Conservation (phyloP, 2,329 filamentous ascomycete species). For the Nemania sp. region DNA sequence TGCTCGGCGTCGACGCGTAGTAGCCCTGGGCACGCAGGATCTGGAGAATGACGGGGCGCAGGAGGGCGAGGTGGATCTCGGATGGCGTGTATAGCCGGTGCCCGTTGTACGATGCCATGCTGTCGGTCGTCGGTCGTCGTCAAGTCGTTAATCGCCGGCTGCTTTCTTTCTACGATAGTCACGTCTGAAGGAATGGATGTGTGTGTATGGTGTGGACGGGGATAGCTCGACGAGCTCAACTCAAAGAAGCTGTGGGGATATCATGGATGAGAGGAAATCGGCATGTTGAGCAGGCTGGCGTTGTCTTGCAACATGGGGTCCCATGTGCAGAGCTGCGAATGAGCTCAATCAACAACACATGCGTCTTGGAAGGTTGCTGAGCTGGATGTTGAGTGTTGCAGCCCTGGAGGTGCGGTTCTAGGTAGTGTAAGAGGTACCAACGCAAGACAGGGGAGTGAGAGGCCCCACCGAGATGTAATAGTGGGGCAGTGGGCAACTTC, state of each 20-base stretch:
- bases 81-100: slow-evolving; percentile 29
- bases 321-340: not conserved
- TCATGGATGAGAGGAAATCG: not conserved
- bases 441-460: no score
- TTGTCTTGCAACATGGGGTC: not conserved
- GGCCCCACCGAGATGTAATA: no score
- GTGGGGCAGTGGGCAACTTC: no score
- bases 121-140: not conserved
- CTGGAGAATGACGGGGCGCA: slow-evolving; percentile 86
- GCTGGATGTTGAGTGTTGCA: no score
- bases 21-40: slow-evolving; percentile 92
- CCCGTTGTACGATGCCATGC: slow-evolving; percentile 34
- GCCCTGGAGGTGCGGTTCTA: no score
- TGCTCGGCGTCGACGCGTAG: slow-evolving; percentile 77
- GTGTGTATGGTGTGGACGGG: no score
- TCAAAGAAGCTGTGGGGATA: not conserved
- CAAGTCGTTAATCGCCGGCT: not conserved
- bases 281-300: not conserved
- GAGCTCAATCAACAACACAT: not conserved
- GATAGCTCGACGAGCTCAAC: not conserved
- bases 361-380: no score
- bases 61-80: slow-evolving; percentile 65
- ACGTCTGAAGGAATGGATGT: no score
- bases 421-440: no score
- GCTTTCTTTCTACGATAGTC: not conserved